phyloP scores from a whole-genome alignment of 2,329 filamentous ascomycete genomes.

The Verticillium longisporum region DNA sequence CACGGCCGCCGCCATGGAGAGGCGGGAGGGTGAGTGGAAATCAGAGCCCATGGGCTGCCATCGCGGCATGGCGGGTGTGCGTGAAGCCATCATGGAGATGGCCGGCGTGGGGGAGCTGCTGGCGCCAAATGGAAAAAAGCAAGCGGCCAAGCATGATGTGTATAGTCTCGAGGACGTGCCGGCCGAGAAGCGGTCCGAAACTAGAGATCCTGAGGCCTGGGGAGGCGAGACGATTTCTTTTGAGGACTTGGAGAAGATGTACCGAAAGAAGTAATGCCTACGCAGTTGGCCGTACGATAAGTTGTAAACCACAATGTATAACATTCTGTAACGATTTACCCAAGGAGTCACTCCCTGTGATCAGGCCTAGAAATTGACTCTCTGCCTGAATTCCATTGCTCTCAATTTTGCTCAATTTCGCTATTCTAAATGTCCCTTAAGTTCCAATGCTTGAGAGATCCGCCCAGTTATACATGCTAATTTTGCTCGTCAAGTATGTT shows the following conservation, averaged over 20 bases:
- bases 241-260: conserved; percentile 21
- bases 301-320: background rate
- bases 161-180: background rate
- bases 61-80: conserved; percentile 31
- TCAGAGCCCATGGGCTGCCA: conserved; percentile 16
- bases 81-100: conserved; percentile 31
- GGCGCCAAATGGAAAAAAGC: background rate
- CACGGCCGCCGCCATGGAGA: conserved; percentile 29
- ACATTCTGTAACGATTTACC: background rate
- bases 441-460: too few relatives aligned
- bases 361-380: background rate
- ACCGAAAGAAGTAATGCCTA: conserved; percentile 3
- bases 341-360: background rate
- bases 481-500: too few relatives aligned
- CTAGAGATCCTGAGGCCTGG: conserved; percentile 14
- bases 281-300: background rate
- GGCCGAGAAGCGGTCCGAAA: conserved; percentile 5
- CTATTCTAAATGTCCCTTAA: too few relatives aligned
- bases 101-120: conserved; percentile 22
- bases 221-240: conserved; percentile 26
- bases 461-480: too few relatives aligned
- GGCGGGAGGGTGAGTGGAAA: conserved; percentile 17
- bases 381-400: background rate
- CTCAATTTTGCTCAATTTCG: too few relatives aligned
- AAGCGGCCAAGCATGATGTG: background rate